Base-by-base conservation (phyloP, 176 grass and related monocot genomes). In the Pontederia crassipes region DNA sequence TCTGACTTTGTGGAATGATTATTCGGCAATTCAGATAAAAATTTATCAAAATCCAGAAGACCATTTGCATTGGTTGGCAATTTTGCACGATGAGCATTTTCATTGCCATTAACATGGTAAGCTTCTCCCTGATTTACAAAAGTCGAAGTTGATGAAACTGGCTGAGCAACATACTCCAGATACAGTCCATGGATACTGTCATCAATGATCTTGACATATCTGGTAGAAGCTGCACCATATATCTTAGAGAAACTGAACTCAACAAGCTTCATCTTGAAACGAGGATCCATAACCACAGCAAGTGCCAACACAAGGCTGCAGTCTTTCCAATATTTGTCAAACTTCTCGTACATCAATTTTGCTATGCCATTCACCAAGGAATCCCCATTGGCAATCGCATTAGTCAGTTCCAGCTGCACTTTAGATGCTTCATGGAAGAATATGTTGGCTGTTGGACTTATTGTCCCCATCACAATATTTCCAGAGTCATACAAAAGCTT, bases 261-360 rank as follows among this genome's bases (percentile, higher is more conserved):
- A 18, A 62, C 59, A 17, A 62, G 59, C 59, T 62, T 62, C 59
- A 62, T 32, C 15, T 62, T 62, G 29, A 62, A 62, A 18, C 59
- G 59, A 45, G 59, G 59, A 8, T 62, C 59, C 59, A 62, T 62
- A 62, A 62, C 59, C 35, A 62, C 59, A 7, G 59, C 59, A 46
- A 62, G 24, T 46, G 59, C 28, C 59, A 62, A 35, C 14, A 47
- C 59, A 62, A 62, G 59, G 59, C 59, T 62, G 59, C 59, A 62
- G 45, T 62, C 59, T 62, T 28, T 62, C 59, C 59, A 62, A 62
- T 62, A 62, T 46, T 62, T 46, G 15, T 62, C 59, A 62, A 62
- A 62, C 13, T n/a, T 62, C 35, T 62, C 59, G 17, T 62, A 40
- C 35, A 62, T 62, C 4, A 16, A 12, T 13, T 62, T 62, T 8